Percentiles rank a stretch among this genome's conserved stretches.
Evolutionary conservation across 2,329 filamentous ascomycete species (phyloP).

Genomic region (Aureobasidium sp.): DNA sequence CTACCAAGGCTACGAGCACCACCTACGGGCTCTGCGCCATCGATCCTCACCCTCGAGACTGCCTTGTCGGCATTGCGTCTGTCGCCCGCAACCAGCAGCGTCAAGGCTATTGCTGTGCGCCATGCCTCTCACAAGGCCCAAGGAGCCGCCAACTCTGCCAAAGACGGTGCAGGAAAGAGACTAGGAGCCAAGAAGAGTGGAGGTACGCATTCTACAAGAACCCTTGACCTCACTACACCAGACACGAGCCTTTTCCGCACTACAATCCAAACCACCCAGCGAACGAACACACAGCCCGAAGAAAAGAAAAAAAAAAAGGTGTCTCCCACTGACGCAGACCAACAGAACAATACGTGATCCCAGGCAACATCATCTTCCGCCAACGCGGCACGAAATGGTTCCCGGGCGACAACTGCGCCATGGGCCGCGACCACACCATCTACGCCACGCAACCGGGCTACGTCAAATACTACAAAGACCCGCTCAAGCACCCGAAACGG

Average conservation of each 20-base stretch:
- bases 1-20: conserved; percentile 17
- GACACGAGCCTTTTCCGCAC: not conserved
- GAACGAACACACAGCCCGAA: not conserved
- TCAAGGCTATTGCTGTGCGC: conserved; percentile 34
- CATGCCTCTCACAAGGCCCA: conserved; percentile 59
- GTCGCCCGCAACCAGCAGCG: conserved; percentile 20
- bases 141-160: conserved; percentile 62
- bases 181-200: conserved; percentile 89
- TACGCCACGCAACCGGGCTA: conserved; percentile 79
- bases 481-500: conserved; percentile 69
- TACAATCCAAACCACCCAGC: not conserved
- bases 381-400: conserved; percentile 93
- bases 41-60: conserved; percentile 21
- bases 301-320: not conserved
- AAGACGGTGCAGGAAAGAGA: conserved; percentile 72
- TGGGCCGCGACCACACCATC: conserved; percentile 95
- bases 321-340: not conserved
- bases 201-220: conserved; percentile 46
- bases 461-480: conserved; percentile 95
- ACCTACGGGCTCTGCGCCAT: conserved; percentile 12
- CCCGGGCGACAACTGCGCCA: conserved; percentile 88
- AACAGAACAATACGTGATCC: conserved; percentile 81
- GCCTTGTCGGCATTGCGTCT: conserved; percentile 28
- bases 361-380: conserved; percentile 96
- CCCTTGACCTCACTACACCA: no score